A percentile compares a stretch with the other conserved stretches of the same genome.
These are phyloP conservation scores for Monilinia laxa DNA, from an alignment of 2,329 filamentous ascomycete genomes.

Conservation along the genomic window DNA sequence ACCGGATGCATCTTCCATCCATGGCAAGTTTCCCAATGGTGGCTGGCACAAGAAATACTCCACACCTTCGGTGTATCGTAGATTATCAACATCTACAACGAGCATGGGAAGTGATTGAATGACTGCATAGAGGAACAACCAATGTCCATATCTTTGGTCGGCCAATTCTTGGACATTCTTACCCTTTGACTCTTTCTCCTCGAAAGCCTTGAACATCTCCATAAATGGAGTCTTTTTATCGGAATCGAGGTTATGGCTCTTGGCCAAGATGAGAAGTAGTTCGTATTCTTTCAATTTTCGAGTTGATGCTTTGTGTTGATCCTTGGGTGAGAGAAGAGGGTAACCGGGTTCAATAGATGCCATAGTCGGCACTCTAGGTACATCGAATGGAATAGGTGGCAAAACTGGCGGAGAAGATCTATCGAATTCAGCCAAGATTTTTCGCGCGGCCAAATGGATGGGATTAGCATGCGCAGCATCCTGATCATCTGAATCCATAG, in stretches of 20 bases:
- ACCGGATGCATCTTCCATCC: slow-evolving; percentile 61
- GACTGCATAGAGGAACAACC: slow-evolving; percentile 78
- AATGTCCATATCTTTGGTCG: slow-evolving; percentile 72
- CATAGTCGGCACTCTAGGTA: slow-evolving; percentile 74
- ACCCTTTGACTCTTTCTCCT: slow-evolving; percentile 64
- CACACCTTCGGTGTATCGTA: slow-evolving; percentile 67
- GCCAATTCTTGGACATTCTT: slow-evolving; percentile 64
- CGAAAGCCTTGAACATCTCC: slow-evolving; percentile 68
- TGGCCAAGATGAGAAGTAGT: slow-evolving; percentile 71
- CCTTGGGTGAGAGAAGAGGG: slow-evolving; percentile 65
- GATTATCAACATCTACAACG: slow-evolving; percentile 70
- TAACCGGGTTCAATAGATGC: slow-evolving; percentile 62
- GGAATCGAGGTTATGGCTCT: slow-evolving; percentile 77
- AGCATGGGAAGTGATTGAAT: slow-evolving; percentile 76
- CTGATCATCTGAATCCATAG: slow-evolving; percentile 59
- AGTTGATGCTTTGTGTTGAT: slow-evolving; percentile 68
- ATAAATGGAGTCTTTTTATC: slow-evolving; percentile 63
- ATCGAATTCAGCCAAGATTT: slow-evolving; percentile 84
- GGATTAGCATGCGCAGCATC: slow-evolving; percentile 47
- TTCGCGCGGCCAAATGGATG: slow-evolving; percentile 64
- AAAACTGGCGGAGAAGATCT: slow-evolving; percentile 84
- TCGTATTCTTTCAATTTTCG: slow-evolving; percentile 78
- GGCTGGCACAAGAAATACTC: slow-evolving; percentile 82
- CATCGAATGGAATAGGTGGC: slow-evolving; percentile 87
- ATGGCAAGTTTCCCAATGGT: slow-evolving; percentile 69